Base-by-base conservation (phyloP, 495 filamentous ascomycete genomes). In the Lepraria neglecta region DNA sequence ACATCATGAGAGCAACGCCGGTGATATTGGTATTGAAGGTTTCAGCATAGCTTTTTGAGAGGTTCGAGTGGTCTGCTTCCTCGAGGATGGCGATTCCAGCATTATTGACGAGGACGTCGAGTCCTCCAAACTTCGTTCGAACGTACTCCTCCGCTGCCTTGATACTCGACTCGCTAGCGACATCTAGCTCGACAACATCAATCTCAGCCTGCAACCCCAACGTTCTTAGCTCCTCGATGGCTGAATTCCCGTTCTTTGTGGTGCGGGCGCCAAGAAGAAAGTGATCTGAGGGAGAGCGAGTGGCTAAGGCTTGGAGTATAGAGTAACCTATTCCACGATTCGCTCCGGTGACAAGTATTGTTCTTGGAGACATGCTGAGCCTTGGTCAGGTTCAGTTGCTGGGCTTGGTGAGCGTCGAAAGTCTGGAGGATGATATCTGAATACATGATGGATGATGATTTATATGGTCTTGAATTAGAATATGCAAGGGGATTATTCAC, bases 91-190 rank as follows among this genome's bases (percentile, higher is more conserved):
- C 60, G 33, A 58, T 48, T 4, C 76, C 80, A 0, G 74, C 79
- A 60, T 83, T 82, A 60, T 81, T 80, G 45, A 84, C 76, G 27
- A 85, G 64, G 42, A 78, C 71, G 61, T 84, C 82, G 0, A 84
- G 71, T 0, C 67, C 71, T 53, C 71, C 72, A 28, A 40, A 30
- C 15, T 68, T 64, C 9, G 67, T 56, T 21, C 73, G 70, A 6
- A 77, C 71, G 28, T 68, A 46, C 3, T 65, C 63, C 1, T 69
- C 77, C 4, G 78, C 77, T 59, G 72, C 73, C 64, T 74, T 69
- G 10, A 82, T 64, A 44, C 74, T 75, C 2, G 67, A 59, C 47
- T 75, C 68, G 55, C 80, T 69, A 1, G 64, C 72, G 6, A 81
- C 66, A 60, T 85, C 80, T 21, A 77, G 65, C 6, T 74, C 68